A percentile compares a stretch with the other conserved stretches of the same genome.
These are phyloP conservation scores for Tylopilus plumbeoviolaceoides DNA, from an alignment of 768 basidiomycete species.

Conservation along the genomic window DNA sequence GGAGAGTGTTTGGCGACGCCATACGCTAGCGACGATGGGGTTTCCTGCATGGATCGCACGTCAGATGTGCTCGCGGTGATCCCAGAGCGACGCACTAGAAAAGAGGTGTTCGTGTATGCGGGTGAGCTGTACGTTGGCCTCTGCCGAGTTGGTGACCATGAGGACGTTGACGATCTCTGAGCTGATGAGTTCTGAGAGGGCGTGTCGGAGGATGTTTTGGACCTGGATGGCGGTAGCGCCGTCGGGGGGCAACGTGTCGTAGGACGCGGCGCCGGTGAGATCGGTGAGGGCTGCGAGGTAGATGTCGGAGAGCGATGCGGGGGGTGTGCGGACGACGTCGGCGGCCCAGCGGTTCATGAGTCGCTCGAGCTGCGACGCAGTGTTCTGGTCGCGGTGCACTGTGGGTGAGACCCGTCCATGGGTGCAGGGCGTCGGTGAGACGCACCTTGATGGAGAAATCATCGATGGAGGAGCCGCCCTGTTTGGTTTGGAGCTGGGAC, in stretches of 20 bases:
- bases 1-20: conserved; percentile 43
- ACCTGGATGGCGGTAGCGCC: conserved; percentile 63
- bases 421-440: background rate
- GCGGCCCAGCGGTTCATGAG: conserved; percentile 81
- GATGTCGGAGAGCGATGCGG: conserved; percentile 42
- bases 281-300: conserved; percentile 59
- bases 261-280: conserved; percentile 40
- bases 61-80: background rate
- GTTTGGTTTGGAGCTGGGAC: conserved; percentile 25
- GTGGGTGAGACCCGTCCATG: no score
- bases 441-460: conserved; percentile 85
- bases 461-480: conserved; percentile 66
- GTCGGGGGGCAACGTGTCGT: conserved; percentile 38
- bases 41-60: conserved; percentile 50
- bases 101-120: conserved; percentile 89
- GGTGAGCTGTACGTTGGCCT: conserved; percentile 80
- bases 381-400: conserved; percentile 45
- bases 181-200: conserved; percentile 67
- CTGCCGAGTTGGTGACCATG: conserved; percentile 80
- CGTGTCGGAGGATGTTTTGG: conserved; percentile 77
- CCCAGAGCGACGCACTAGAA: conserved; percentile 49
- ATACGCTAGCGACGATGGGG: conserved; percentile 83
- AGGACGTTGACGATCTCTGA: conserved; percentile 82
- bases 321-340: conserved; percentile 2
- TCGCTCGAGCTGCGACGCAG: conserved; percentile 78